phyloP scores from a whole-genome alignment of 2,329 filamentous ascomycete species.

The Alternaria postmessia region DNA sequence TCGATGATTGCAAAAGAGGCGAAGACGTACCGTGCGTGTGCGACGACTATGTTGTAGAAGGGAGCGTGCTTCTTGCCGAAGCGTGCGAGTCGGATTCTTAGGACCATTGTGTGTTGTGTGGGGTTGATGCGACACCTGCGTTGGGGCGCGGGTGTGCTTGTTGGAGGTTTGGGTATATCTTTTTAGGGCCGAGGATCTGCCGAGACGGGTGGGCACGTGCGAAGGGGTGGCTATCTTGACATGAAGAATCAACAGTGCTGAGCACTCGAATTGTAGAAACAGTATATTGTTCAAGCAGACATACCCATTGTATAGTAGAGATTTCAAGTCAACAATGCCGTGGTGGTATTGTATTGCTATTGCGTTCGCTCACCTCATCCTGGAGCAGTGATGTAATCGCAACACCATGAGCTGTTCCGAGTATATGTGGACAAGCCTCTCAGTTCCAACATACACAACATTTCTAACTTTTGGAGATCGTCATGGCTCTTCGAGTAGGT shows the following conservation, averaged over 20 bases:
- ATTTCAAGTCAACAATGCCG: too few relatives aligned
- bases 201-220: conserved; percentile 20
- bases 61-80: conserved; percentile 89
- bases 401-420: conserved; percentile 10
- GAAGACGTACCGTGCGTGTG: conserved; percentile 79
- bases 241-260: background rate
- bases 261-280: background rate
- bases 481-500: conserved; percentile 30
- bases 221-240: background rate
- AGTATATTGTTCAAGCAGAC: background rate
- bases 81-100: conserved; percentile 91
- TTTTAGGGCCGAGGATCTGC: conserved; percentile 22
- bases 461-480: accelerated
- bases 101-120: conserved; percentile 70
- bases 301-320: background rate
- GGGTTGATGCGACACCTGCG: conserved; percentile 1
- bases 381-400: conserved; percentile 44
- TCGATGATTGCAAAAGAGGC: background rate
- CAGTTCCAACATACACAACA: accelerated
- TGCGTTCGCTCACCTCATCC: background rate
- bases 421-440: background rate
- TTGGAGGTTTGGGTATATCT: conserved; percentile 21
- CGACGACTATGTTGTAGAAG: conserved; percentile 97
- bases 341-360: background rate
- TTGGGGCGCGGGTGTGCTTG: background rate